phyloP scores from a whole-genome alignment of 805 yeast species.

The Sugiyamaella chiloensis region DNA sequence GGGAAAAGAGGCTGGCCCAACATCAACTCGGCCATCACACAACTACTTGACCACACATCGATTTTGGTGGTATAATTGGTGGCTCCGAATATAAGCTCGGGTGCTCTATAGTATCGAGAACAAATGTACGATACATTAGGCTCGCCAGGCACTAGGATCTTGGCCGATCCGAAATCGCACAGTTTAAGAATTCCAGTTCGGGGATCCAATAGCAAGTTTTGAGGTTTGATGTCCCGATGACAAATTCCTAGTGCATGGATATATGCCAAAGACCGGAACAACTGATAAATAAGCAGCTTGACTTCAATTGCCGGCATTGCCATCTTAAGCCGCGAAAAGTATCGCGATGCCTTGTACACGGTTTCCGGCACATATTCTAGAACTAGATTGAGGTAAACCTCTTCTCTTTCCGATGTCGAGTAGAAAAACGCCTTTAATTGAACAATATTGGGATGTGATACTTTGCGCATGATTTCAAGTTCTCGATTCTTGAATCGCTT shows the following conservation, averaged over 20 bases:
- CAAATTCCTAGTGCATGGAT: constrained; percentile 71
- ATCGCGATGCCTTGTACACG: constrained; percentile 83
- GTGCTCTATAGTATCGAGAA: constrained; percentile 95
- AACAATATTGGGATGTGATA: constrained; percentile 83
- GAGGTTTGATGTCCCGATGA: constrained; percentile 92
- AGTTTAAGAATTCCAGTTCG: constrained; percentile 78
- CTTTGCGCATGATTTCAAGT: constrained; percentile 88
- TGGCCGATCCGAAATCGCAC: constrained; percentile 97
- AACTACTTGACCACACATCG: constrained; percentile 91
- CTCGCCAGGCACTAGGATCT: constrained; percentile 81
- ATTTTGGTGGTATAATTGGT: constrained; percentile 94
- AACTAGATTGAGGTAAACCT: constrained; percentile 82
- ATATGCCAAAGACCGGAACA: constrained; percentile 72
- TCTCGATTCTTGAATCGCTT: constrained; percentile 95
- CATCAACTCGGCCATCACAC: constrained; percentile 95
- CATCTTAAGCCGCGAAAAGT: constrained; percentile 51
- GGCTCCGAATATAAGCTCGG: constrained; percentile 96
- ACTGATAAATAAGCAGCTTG: constrained; percentile 81
- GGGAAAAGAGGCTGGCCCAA: constrained; percentile 97
- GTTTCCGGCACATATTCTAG: constrained; percentile 96
- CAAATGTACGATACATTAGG: constrained; percentile 96
- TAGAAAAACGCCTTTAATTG: constrained; percentile 85
- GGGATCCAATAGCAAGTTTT: constrained; percentile 84
- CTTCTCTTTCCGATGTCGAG: constrained; percentile 69
- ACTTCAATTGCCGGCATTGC: constrained; percentile 89